Evolutionary conservation across 2,329 filamentous ascomycete species (phyloP), one percentile per base, ranked within the genome.

Genomic region (Venturia carpophila): DNA sequence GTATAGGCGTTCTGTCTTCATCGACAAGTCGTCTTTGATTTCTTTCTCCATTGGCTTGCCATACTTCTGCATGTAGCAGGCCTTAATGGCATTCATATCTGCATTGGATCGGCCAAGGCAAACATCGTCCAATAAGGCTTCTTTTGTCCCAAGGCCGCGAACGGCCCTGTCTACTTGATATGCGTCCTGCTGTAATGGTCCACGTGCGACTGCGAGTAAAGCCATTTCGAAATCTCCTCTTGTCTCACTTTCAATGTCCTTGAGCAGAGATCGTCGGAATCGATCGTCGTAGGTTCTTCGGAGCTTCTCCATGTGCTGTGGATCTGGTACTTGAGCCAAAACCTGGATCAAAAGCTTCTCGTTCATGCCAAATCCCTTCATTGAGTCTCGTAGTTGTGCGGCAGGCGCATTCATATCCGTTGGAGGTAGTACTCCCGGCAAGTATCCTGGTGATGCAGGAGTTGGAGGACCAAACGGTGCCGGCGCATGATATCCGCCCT

Each of bases 281-380:
- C 81, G 78, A 66, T 85, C 78, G 61, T 85, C 78, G 78, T 89
- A 97, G 2, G 88, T 82, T 9, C 81, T 74, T 65, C 87, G 84
- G 63, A 95, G 80, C 10, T 84, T 80, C 60, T 87, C 84, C 68
- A 94, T 83, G 73, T 96, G 90, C 5, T 92, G 79, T 0, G 92
- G 89, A 68, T 95, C 90, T 68, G 92, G 87, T 19, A 67, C 66
- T 69, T 82, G 84, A 2, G 88, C 79, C 10, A 97, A 79, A 3
- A 87, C 79, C 1, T 80, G 79, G 68, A 96, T 92, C 19, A 97
- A 79, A 0, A 83, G 76, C 71, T 86, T 88, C 75, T 97, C 92
- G 71, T 97, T 86, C 0, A 92, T 97, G 42, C 92, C 93, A 68
- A 96, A 90, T 0, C 92, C 92, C 76, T 96, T 96, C 91, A 97